phyloP scores from a whole-genome alignment of 208 protist genomes.

The Acanthamoeba triangularis region DNA sequence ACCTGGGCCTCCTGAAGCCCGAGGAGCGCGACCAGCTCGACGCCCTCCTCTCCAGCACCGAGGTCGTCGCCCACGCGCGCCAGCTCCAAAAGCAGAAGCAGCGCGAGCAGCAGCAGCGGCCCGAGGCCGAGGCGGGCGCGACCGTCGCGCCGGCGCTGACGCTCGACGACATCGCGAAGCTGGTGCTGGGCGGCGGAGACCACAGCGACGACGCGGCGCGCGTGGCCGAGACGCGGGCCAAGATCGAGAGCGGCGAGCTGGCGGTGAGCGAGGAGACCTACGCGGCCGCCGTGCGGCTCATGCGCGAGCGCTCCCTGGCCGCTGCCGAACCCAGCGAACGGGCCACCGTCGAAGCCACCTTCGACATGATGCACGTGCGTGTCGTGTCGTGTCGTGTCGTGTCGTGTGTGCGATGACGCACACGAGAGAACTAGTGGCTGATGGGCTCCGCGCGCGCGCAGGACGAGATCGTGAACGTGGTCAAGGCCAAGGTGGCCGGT shows the following conservation, averaged over 20 bases:
- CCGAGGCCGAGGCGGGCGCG: neutral
- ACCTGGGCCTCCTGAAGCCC: neutral
- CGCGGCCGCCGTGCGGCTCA: neutral
- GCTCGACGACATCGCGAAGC: conserved; percentile 10
- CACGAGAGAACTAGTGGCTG: neutral
- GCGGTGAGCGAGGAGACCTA: conserved; percentile 22
- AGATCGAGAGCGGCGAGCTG: conserved; percentile 27
- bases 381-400: neutral
- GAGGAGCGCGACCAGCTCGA: neutral
- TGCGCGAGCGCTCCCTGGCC: conserved; percentile 10
- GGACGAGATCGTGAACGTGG: neutral
- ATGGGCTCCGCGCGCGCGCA: neutral
- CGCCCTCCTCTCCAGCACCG: neutral
- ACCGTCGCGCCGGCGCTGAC: neutral
- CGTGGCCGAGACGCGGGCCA: neutral
- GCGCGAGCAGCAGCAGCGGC: neutral
- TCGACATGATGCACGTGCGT: neutral
- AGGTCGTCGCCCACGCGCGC: neutral
- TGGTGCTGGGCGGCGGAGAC: neutral
- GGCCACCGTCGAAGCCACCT: neutral
- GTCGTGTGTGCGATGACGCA: neutral
- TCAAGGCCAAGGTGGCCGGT: conserved; percentile 20
- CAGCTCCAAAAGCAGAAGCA: neutral
- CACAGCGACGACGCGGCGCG: neutral
- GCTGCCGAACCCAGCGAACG: neutral